Evolutionary conservation across 176 grass and related monocot genomes (phyloP).

Genomic region (Neostapfia colusana): DNA sequence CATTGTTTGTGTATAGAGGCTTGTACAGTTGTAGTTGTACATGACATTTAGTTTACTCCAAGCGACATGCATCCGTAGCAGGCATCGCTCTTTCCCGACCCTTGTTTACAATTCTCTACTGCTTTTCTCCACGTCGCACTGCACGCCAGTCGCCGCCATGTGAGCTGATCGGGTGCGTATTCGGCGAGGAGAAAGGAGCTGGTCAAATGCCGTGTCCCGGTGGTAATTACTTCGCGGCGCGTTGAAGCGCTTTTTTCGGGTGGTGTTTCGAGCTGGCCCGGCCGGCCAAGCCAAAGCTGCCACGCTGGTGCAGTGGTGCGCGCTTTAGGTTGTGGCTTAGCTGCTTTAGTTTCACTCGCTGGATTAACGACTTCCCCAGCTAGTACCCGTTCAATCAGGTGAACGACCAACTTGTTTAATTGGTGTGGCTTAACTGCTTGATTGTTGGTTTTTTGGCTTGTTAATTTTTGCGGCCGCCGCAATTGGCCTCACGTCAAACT

Average conservation of each 20-base stretch:
- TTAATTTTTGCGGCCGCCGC: conserved; percentile 16
- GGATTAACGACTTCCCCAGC: neutral
- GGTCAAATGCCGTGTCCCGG: conserved; percentile 6
- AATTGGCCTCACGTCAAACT: neutral
- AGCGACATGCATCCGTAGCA: conserved; percentile 20
- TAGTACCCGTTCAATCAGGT: neutral
- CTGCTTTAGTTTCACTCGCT: neutral
- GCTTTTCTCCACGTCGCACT: neutral
- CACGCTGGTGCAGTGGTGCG: neutral
- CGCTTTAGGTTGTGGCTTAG: neutral
- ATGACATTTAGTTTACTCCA: neutral
- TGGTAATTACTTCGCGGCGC: conserved; percentile 39
- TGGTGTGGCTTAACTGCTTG: too few species aligned
- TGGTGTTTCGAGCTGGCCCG: conserved; percentile 34
- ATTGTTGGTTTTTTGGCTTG: too few species aligned
- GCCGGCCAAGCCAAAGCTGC: conserved; percentile 33
- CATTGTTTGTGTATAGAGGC: neutral
- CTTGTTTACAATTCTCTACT: neutral
- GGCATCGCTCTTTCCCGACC: neutral
- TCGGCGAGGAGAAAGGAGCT: neutral
- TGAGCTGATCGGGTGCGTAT: neutral
- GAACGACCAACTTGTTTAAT: neutral
- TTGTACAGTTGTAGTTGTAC: conserved; percentile 32
- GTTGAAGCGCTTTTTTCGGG: conserved; percentile 2
- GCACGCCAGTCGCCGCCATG: neutral